A percentile compares a stretch with the other conserved stretches of the same genome.
Evolutionary conservation across 495 filamentous ascomycete genomes (phyloP).

Genomic region (Podospora pseudocomata): DNA sequence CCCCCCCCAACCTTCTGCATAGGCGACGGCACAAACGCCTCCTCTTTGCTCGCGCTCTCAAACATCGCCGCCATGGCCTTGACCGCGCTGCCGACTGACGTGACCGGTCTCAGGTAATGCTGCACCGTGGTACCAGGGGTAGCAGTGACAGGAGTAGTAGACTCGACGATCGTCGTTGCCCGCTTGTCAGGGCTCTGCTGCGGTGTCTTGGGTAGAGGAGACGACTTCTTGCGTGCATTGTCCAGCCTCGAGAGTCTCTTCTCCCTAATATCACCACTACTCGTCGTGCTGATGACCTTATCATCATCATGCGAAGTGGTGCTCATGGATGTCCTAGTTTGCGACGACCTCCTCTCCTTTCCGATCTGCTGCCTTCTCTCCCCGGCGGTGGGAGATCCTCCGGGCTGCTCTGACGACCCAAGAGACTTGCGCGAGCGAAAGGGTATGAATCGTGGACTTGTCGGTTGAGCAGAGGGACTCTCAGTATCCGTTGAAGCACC

Average conservation of each 20-base stretch:
- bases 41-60: constrained; percentile 31
- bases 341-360: neutral
- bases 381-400: neutral
- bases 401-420: neutral
- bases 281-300: neutral
- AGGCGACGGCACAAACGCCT: constrained; percentile 8
- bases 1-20: constrained; percentile 1
- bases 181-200: neutral
- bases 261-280: neutral
- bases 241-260: neutral
- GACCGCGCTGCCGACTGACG: constrained; percentile 30
- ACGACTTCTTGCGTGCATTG: neutral
- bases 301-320: constrained; percentile 3
- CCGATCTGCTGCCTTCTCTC: neutral
- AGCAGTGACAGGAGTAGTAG: neutral
- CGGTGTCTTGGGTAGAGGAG: neutral
- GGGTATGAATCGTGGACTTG: neutral
- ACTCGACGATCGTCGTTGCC: neutral
- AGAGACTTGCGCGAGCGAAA: constrained; percentile 6
- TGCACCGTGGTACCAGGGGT: constrained; percentile 4
- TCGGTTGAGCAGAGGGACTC: neutral
- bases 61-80: constrained; percentile 46
- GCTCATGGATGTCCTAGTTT: neutral
- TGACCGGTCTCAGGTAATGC: constrained; percentile 9
- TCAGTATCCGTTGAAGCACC: constrained; percentile 6